Conservation (phyloP, 192 early-diverging fungal species). For the Geranomyces variabilis region DNA sequence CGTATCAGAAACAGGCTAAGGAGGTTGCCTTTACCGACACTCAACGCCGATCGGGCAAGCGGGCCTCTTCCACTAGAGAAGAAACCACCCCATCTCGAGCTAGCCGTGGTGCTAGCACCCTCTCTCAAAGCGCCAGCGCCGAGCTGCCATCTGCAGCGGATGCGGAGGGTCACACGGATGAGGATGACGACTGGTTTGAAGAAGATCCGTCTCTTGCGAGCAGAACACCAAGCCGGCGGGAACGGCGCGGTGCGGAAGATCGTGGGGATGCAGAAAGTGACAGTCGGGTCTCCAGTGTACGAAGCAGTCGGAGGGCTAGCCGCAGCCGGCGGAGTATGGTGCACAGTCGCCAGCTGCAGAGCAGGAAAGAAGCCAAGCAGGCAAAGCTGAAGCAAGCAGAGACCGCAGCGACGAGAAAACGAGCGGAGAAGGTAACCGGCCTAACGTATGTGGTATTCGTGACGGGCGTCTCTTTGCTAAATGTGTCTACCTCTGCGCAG, state of each 20-base stretch:
- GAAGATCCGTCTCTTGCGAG: background rate
- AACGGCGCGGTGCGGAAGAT: slow-evolving; percentile 3
- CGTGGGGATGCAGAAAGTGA: background rate
- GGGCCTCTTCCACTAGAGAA: background rate
- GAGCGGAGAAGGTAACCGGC: slow-evolving; percentile 18
- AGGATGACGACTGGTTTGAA: too few relatives aligned
- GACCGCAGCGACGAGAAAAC: slow-evolving; percentile 8
- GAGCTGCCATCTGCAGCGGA: too few relatives aligned
- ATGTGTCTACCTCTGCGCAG: too few relatives aligned
- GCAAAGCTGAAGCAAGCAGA: background rate
- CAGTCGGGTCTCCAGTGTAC: background rate
- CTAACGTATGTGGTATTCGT: too few relatives aligned
- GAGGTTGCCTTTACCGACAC: slow-evolving; percentile 14
- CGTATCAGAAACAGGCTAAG: slow-evolving; percentile 39
- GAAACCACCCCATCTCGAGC: too few relatives aligned
- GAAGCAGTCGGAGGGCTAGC: slow-evolving; percentile 27
- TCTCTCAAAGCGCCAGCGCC: too few relatives aligned
- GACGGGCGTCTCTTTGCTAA: too few relatives aligned
- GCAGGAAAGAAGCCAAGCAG: background rate
- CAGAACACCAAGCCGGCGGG: slow-evolving; percentile 1
- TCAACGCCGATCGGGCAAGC: background rate
- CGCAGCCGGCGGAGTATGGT: background rate
- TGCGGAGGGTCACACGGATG: too few relatives aligned
- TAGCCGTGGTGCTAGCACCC: too few relatives aligned
- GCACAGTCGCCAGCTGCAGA: background rate